A percentile compares a stretch with the other conserved stretches of the same genome.
Evolutionary conservation across 257 asterid species (phyloP).

Genomic region (Nicotiana undulata): DNA sequence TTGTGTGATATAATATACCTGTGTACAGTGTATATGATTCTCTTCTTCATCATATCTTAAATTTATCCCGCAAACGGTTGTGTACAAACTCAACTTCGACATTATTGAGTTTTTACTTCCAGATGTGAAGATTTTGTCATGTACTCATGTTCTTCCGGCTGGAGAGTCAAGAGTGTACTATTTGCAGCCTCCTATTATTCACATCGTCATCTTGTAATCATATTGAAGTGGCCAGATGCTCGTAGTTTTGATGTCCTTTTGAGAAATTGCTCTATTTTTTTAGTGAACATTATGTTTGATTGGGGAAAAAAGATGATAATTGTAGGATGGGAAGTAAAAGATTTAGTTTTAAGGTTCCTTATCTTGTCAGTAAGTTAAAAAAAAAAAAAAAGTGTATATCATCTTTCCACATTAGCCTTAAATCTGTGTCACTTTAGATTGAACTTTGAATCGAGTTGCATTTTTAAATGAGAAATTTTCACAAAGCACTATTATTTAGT

Average conservation of each 20-base stretch:
- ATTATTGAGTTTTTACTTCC: neutral
- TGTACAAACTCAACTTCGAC: neutral
- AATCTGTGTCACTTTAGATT: too few relatives aligned
- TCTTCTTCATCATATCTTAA: neutral
- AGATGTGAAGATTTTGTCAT: neutral
- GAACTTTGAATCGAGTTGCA: too few relatives aligned
- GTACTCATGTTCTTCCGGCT: neutral
- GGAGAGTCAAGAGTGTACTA: neutral
- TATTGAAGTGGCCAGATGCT: neutral
- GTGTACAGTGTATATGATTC: neutral
- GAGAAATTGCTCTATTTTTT: too few relatives aligned
- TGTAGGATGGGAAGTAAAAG: too few relatives aligned
- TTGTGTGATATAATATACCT: neutral
- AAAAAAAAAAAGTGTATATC: too few relatives aligned
- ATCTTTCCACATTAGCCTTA: too few relatives aligned
- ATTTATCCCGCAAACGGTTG: neutral
- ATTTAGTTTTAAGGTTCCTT: too few relatives aligned
- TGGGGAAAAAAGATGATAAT: too few relatives aligned
- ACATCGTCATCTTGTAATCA: neutral
- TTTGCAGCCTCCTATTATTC: constrained; percentile 1
- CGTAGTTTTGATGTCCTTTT: neutral
- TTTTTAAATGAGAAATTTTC: too few relatives aligned
- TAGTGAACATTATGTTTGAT: neutral
- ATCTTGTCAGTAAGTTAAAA: too few relatives aligned
- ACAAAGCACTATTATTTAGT: too few relatives aligned